These are phyloP conservation scores for Helianthus annuus DNA, from an alignment of 129 eudicot genomes.

Conservation along the genomic window HanXRQr2.0-SUNRISE NC_035448.2:146605173-146605672, in stretches of 20 bases:
- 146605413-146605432: background rate
- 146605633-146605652: no score
- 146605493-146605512: constrained; percentile 98
- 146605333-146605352: constrained; percentile 96
- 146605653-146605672: no score
- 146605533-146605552: constrained; percentile 92
- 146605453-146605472: constrained; percentile 76
- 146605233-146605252: constrained; percentile 1
- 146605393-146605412: background rate
- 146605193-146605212: constrained; percentile 26
- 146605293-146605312: constrained; percentile 94
- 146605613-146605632: no score
- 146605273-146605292: constrained; percentile 95
- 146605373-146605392: constrained; percentile 11
- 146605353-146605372: constrained; percentile 86
- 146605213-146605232: constrained; percentile 3
- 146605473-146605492: constrained; percentile 87
- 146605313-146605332: constrained; percentile 96
- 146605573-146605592: background rate
- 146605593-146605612: constrained; percentile 9
- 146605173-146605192: constrained; percentile 99
- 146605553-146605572: constrained; percentile 97
- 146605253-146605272: constrained; percentile 5
- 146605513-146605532: constrained; percentile 94
- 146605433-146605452: constrained; percentile 26